Evolutionary conservation across 2,329 filamentous ascomycete genomes (phyloP).

Genomic region (Ascochyta pisi): DNA sequence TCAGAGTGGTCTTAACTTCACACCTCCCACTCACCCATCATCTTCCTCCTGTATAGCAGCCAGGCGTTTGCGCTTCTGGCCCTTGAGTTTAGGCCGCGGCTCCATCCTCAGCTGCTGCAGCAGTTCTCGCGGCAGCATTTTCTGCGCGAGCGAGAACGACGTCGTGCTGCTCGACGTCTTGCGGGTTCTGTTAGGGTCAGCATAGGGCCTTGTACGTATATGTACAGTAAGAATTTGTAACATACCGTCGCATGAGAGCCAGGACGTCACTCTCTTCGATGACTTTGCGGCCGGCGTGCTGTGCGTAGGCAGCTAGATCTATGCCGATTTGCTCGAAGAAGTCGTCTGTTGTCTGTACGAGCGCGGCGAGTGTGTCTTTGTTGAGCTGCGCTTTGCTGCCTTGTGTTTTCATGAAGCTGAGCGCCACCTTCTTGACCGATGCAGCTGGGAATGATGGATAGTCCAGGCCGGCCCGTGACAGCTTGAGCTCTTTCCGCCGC

Average conservation of each 20-base stretch:
- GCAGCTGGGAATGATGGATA: constrained; percentile 76
- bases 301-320: constrained; percentile 79
- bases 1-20: constrained; percentile 69
- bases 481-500: constrained; percentile 59
- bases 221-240: constrained; percentile 35
- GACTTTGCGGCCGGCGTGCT: constrained; percentile 81
- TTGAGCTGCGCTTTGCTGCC: constrained; percentile 73
- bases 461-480: constrained; percentile 75
- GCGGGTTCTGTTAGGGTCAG: constrained; percentile 52
- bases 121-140: constrained; percentile 80
- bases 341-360: constrained; percentile 85
- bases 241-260: constrained; percentile 82
- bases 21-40: constrained; percentile 48
- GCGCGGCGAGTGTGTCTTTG: constrained; percentile 74
- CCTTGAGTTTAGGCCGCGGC: constrained; percentile 55
- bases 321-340: constrained; percentile 89
- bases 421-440: constrained; percentile 75
- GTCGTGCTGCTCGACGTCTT: constrained; percentile 75
- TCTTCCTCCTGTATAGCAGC: constrained; percentile 54
- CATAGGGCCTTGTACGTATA: constrained; percentile 19
- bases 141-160: constrained; percentile 84
- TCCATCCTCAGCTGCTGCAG: constrained; percentile 80
- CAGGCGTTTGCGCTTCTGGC: constrained; percentile 51
- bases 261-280: constrained; percentile 87
- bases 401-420: constrained; percentile 72